Evolutionary conservation across 345 rosid genomes (phyloP), one percentile per base, ranked within the genome.

Genomic region (Salix brachista): DNA sequence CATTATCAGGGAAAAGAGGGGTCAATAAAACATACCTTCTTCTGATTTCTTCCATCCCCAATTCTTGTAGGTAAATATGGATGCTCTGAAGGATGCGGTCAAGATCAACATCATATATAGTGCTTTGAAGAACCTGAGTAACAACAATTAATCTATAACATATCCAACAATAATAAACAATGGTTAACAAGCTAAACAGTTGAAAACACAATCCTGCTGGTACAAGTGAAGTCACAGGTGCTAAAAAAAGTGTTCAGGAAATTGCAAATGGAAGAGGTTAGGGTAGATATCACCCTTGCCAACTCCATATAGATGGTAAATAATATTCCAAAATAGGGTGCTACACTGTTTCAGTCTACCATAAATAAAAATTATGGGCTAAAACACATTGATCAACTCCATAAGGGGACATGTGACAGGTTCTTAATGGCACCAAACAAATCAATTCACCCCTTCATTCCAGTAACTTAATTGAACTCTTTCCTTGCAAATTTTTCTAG

Each of bases 41-140:
- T 81, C 98, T 91, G 78, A 96, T 94, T 90, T 96, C 99, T 84
- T 96, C 99, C 99, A 96, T 96, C 42, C 99, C 99, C 82, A 96
- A 82, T 78, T 92, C 98, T 84, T 96, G 99, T 78, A 96, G 83
- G 78, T 96, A 96, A 50, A 92, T 86, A 88, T 96, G 99, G 84
- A 94, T 94, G 80, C 99, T 91, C 86, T 90, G 98, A 79, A 96
- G 98, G 79, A 96, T 93, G 77, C 94, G 91, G 72, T 96, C 99
- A 77, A 94, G 99, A 81, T 96, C 99, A 50, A 96, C 99, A 69
- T 94, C 99, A 76, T 92, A 90, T 75, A 96, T 96, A 23, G 99
- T 96, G 85, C 88, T 90, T 77, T 96, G 97, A 80, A 96, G 98
- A 77, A 94, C 98, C 99, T 96, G 89, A 48, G 82, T 39, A 52